Percentiles rank a stretch among this genome's conserved stretches.
Conservation (phyloP, 2,329 filamentous ascomycete species). For the Clathrospora elynae region DNA sequence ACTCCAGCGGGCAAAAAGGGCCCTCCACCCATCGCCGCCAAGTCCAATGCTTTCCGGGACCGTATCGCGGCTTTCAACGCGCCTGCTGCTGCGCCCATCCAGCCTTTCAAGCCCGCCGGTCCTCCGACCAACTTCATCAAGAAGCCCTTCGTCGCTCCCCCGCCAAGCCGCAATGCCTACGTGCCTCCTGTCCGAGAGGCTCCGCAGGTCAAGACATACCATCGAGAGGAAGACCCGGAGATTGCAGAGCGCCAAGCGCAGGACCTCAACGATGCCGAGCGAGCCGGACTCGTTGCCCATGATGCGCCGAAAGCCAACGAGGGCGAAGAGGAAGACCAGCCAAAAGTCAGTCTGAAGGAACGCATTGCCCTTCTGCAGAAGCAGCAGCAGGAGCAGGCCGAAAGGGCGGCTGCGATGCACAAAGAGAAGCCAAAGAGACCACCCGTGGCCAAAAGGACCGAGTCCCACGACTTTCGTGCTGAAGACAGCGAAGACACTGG, state of each 20-base stretch:
- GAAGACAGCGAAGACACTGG: slow-evolving; percentile 46
- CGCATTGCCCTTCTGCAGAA: slow-evolving; percentile 92
- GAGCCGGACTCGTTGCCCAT: slow-evolving; percentile 63
- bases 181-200: slow-evolving; percentile 75
- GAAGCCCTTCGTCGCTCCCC: slow-evolving; percentile 95
- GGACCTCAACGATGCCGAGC: slow-evolving; percentile 69
- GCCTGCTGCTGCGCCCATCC: slow-evolving; percentile 77
- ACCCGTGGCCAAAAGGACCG: slow-evolving; percentile 67
- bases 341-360: slow-evolving; percentile 93
- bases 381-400: slow-evolving; percentile 88
- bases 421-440: slow-evolving; percentile 85
- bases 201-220: slow-evolving; percentile 76
- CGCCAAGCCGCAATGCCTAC: slow-evolving; percentile 89
- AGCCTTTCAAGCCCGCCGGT: slow-evolving; percentile 84
- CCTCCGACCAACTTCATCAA: slow-evolving; percentile 77
- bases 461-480: slow-evolving; percentile 48
- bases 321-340: slow-evolving; percentile 73
- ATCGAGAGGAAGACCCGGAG: slow-evolving; percentile 82
- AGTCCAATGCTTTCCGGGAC: slow-evolving; percentile 89
- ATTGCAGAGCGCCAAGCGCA: slow-evolving; percentile 67
- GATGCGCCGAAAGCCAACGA: slow-evolving; percentile 51
- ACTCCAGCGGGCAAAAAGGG: slow-evolving; percentile 57
- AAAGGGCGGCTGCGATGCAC: slow-evolving; percentile 76
- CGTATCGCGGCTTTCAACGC: slow-evolving; percentile 98
- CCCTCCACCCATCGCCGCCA: slow-evolving; percentile 72